Percentiles rank a stretch among this genome's conserved stretches.
These are phyloP conservation scores for Syzygium oleosum DNA, from an alignment of 345 rosid genomes.

Conservation along the genomic window DNA sequence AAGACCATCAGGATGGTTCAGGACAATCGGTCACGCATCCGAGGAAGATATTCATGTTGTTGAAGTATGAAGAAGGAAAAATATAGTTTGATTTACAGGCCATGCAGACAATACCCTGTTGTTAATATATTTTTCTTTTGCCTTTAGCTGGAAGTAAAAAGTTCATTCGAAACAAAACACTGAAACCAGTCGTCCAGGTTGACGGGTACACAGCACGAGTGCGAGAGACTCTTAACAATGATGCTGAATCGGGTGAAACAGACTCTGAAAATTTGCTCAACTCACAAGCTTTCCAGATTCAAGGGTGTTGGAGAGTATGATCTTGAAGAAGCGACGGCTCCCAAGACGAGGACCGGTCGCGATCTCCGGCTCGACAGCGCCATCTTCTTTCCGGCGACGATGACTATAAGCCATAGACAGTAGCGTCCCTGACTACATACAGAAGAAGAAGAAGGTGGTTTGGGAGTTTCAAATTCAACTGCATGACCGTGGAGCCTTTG, in stretches of 20 bases:
- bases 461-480: neutral
- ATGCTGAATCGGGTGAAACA: fast-evolving
- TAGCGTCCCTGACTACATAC: neutral
- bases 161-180: neutral
- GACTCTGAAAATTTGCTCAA: neutral
- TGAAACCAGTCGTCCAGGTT: neutral
- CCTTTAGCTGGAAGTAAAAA: neutral
- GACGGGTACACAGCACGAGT: neutral
- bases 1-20: neutral
- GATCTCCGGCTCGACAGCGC: neutral
- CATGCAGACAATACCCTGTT: neutral
- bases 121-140: neutral
- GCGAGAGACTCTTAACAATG: fast-evolving
- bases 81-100: neutral
- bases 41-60: neutral
- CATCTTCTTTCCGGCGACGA: neutral
- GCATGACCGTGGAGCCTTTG: neutral
- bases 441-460: neutral
- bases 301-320: neutral
- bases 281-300: neutral
- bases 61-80: neutral
- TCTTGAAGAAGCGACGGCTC: neutral
- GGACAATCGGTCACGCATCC: neutral
- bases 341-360: neutral
- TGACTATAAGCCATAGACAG: neutral